phyloP scores from a whole-genome alignment of 768 basidiomycete genomes.

The Lanmaoa pseudosensibilis region DNA sequence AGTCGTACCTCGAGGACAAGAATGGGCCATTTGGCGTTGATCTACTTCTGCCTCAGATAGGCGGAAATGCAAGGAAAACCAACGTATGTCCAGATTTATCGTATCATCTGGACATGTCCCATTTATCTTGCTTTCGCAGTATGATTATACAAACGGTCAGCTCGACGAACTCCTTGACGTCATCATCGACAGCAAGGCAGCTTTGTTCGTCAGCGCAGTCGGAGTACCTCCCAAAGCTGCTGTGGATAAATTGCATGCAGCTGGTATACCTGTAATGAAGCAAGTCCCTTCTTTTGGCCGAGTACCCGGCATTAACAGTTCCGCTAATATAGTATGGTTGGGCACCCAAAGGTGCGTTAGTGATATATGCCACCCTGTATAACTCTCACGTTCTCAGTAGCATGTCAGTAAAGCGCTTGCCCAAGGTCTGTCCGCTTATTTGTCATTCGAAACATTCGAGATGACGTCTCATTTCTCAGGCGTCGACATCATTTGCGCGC shows the following conservation, averaged over 20 bases:
- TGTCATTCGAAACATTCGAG: neutral
- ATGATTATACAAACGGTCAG: conserved; percentile 79
- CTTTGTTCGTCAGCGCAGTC: conserved; percentile 81
- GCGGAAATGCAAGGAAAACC: conserved; percentile 80
- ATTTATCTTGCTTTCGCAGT: conserved; percentile 28
- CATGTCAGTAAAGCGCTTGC: conserved; percentile 76
- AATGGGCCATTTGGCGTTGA: conserved; percentile 82
- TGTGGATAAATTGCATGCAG: conserved; percentile 78
- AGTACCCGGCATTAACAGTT: neutral
- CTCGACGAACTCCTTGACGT: conserved; percentile 76
- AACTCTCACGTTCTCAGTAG: conserved; percentile 33
- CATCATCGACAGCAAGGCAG: conserved; percentile 68
- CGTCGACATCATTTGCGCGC: conserved; percentile 89
- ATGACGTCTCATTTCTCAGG: conserved; percentile 37
- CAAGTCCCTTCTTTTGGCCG: conserved; percentile 34
- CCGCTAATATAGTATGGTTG: conserved; percentile 60
- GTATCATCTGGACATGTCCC: neutral
- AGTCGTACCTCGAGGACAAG: conserved; percentile 70
- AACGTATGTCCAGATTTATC: conserved; percentile 45
- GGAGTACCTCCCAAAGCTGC: conserved; percentile 83
- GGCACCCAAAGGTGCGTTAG: conserved; percentile 70
- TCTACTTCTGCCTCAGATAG: conserved; percentile 78
- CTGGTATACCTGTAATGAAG: conserved; percentile 86
- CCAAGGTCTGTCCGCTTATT: conserved; percentile 44
- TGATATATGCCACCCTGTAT: neutral